These are phyloP conservation scores for Eucalyptus pumila DNA, from an alignment of 345 rosid genomes.

Conservation along the genomic window DNA sequence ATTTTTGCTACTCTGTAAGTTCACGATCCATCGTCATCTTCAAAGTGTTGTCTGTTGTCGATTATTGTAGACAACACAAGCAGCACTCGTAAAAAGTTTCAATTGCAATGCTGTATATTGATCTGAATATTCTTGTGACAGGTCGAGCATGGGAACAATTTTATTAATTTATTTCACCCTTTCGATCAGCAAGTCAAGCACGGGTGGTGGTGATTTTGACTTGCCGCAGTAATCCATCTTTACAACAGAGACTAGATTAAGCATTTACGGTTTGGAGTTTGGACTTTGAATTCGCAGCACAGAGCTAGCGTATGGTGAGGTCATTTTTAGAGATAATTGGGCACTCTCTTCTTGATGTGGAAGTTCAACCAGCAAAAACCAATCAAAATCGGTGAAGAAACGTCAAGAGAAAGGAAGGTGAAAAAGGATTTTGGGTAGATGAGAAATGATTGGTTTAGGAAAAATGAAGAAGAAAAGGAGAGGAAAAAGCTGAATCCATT, in stretches of 20 bases:
- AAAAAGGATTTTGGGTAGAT: neutral
- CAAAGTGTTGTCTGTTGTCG: neutral
- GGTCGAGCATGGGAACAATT: conserved; percentile 94
- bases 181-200: conserved; percentile 25
- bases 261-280: neutral
- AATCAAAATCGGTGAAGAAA: neutral
- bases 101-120: neutral
- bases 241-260: neutral
- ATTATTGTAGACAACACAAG: neutral
- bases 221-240: neutral
- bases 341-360: neutral
- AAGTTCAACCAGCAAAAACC: neutral
- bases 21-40: neutral
- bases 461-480: neutral
- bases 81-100: neutral
- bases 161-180: conserved; percentile 89
- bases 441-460: neutral
- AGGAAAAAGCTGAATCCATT: neutral
- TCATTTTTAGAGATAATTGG: neutral
- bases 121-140: conserved; percentile 5
- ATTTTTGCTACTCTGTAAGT: conserved; percentile 88
- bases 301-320: neutral
- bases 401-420: neutral
- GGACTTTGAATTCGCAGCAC: neutral
- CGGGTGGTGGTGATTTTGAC: conserved; percentile 24